Conservation (phyloP, 257 asterid genomes). For the Nicotiana obtusifolia region DNA sequence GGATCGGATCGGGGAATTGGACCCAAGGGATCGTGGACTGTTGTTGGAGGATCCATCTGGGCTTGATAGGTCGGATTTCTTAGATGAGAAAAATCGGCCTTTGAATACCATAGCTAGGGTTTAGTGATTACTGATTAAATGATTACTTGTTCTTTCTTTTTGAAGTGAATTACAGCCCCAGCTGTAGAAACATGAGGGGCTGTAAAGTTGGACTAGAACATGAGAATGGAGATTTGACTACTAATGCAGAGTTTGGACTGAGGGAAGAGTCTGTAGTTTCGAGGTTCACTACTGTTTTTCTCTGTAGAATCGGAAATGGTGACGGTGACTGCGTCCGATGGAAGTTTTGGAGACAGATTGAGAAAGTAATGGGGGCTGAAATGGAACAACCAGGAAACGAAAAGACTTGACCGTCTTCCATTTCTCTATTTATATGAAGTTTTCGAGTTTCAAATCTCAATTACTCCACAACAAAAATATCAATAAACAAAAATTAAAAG, state of each 20-base stretch:
- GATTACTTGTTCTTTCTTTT: background rate
- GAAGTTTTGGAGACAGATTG: conserved; percentile 9
- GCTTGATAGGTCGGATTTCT: conserved; percentile 82
- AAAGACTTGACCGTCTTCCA: conserved; percentile 5
- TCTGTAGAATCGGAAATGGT: background rate
- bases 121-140: background rate
- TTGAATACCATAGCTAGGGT: conserved; percentile 65
- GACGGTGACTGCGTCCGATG: background rate
- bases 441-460: background rate
- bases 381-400: conserved; percentile 20
- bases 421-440: background rate
- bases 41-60: conserved; percentile 90
- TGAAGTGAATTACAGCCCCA: conserved; percentile 14
- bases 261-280: background rate
- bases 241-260: background rate
- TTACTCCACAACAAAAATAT: too few species aligned
- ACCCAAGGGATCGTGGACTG: conserved; percentile 83
- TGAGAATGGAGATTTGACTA: background rate
- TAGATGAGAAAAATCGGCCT: conserved; percentile 84
- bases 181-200: conserved; percentile 23
- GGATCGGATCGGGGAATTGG: conserved; percentile 91
- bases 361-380: conserved; percentile 19
- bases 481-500: too few species aligned
- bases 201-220: conserved; percentile 7
- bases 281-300: background rate